phyloP scores from a whole-genome alignment of 768 basidiomycete species.

The Leucosporidium scottii region DNA sequence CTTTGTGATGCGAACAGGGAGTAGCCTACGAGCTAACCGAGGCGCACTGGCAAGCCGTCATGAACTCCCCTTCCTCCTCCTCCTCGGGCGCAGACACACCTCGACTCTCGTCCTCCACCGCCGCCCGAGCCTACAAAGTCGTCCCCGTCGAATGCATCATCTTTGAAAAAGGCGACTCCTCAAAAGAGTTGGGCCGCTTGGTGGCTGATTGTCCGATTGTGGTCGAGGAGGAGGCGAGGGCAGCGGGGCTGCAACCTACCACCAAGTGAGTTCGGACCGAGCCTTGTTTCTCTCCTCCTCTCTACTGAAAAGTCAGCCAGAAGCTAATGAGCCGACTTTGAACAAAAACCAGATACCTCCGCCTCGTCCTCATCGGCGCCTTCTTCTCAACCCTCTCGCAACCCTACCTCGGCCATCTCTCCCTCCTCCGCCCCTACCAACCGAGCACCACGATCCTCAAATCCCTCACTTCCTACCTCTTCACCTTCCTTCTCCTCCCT shows the following conservation, averaged over 20 bases:
- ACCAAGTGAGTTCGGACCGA: conserved; percentile 7
- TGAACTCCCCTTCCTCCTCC: neutral
- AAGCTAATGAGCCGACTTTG: too few relatives aligned
- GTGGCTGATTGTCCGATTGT: neutral
- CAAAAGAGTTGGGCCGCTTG: neutral
- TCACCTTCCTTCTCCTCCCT: conserved; percentile 18
- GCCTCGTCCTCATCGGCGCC: conserved; percentile 12
- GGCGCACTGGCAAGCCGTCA: neutral
- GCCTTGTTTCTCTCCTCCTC: too few relatives aligned
- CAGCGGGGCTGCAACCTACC: conserved; percentile 5
- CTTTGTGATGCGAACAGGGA: neutral
- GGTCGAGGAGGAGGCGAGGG: neutral
- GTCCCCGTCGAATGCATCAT: neutral
- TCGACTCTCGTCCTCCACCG: too few relatives aligned
- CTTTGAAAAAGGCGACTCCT: conserved; percentile 14
- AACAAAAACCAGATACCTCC: conserved; percentile 17
- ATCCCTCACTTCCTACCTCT: conserved; percentile 36
- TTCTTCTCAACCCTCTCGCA: conserved; percentile 21
- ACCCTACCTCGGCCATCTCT: conserved; percentile 19
- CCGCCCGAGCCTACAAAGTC: neutral
- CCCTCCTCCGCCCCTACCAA: conserved; percentile 15
- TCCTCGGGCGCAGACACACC: too few relatives aligned
- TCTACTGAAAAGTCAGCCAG: too few relatives aligned
- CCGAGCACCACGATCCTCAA: conserved; percentile 4
- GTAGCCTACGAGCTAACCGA: conserved; percentile 7